Conservation (phyloP, 1,284 basidiomycete species). For the Ustilago trichophora region DNA sequence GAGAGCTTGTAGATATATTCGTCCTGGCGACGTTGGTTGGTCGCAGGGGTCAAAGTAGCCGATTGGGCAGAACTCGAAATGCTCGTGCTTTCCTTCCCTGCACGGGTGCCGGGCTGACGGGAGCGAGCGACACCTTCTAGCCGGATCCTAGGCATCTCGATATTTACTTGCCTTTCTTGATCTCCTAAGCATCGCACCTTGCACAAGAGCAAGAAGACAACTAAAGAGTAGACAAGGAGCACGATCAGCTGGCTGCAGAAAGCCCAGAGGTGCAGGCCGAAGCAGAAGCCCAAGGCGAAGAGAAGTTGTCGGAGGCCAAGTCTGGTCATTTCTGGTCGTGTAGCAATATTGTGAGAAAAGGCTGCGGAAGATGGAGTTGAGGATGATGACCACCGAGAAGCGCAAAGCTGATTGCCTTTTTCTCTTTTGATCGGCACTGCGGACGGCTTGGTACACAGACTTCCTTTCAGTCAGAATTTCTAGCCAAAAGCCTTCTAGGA, state of each 20-base stretch:
- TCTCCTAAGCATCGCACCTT: neutral
- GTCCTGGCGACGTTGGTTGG: no score
- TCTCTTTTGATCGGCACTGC: no score
- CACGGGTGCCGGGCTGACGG: neutral
- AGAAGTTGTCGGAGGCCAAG: neutral
- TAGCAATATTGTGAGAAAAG: no score
- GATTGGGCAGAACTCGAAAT: no score
- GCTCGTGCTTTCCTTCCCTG: no score
- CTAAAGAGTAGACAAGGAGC: neutral
- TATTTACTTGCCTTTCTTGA: neutral
- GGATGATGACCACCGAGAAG: neutral
- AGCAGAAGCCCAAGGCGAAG: conserved; percentile 5
- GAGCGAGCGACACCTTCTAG: neutral
- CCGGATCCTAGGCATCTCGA: neutral
- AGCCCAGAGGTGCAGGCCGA: conserved; percentile 1
- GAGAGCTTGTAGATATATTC: no score
- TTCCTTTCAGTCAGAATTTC: no score
- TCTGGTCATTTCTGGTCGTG: no score
- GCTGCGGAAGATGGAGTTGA: neutral
- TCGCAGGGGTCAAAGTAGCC: no score
- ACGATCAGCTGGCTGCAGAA: conserved; percentile 1
- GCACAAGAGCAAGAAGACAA: neutral
- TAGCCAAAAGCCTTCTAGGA: no score
- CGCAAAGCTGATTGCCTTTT: no score
- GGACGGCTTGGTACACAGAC: no score